phyloP scores from a whole-genome alignment of 2,329 filamentous ascomycete species.

The Alternaria hordeiaustralica region DNA sequence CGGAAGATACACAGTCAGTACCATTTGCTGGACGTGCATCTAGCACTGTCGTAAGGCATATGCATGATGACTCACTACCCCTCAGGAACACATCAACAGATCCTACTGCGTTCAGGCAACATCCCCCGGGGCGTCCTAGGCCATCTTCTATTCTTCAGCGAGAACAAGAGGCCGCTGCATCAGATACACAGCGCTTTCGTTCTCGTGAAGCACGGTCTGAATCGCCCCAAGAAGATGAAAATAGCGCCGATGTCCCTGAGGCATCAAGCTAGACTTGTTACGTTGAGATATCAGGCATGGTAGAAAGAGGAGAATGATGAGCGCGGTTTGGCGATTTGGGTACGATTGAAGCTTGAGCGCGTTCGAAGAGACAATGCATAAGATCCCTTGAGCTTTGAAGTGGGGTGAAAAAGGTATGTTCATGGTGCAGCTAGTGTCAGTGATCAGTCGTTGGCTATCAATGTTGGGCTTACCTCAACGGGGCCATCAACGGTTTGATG shows the following conservation, averaged over 20 bases:
- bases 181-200: background rate
- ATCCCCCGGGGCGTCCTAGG: background rate
- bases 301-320: background rate
- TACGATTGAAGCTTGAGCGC: background rate
- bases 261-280: background rate
- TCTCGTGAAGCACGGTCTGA: background rate
- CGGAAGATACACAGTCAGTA: background rate
- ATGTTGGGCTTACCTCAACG: background rate
- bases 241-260: background rate
- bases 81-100: background rate
- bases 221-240: background rate
- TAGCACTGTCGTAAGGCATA: background rate
- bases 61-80: background rate
- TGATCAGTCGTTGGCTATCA: background rate
- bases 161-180: background rate
- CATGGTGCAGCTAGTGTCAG: background rate
- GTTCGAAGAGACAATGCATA: background rate
- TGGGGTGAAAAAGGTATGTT: background rate
- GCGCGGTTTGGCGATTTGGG: background rate
- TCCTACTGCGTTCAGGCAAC: background rate
- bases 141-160: rapidly evolving
- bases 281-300: background rate
- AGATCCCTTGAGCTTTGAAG: background rate
- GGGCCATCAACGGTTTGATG: background rate
- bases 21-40: background rate